Base-by-base conservation (phyloP, 1,284 basidiomycete species). In the Ceratobasidium sp. region DNA sequence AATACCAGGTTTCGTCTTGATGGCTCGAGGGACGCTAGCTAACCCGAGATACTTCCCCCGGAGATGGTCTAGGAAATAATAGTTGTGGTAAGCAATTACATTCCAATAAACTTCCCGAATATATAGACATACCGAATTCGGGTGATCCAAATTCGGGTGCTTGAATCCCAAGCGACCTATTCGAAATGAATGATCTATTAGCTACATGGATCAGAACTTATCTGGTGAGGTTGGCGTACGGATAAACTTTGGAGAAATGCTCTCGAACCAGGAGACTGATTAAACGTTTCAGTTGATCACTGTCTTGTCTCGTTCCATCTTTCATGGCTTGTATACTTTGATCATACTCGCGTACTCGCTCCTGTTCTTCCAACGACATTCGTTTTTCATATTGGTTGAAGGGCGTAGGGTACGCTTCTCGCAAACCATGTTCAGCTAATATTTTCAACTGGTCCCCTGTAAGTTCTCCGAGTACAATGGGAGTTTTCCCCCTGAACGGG, bases 391-490 rank as follows among this genome's bases (percentile, higher is more conserved):
- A 64, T 13, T 39, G 19, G 6, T 14, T 11, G 21, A 64, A 64
- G 16, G n/a, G 60, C 30, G 39, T n/a, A 27, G 49, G 49, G 41
- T 64, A 64, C 5, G 41, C n/a, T 13, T 16, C 36, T 4, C 60
- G 30, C 5, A 64, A 36, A 30, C 60, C 60, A 42, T 41, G 30
- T 5, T 64, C 49, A 4, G 47, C 47, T 33, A 64, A 42, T 39
- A 64, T 42, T 14, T 11, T 4, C 5, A 64, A 23, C 14, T 53
- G 36, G n/a, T 53, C 49, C n/a, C n/a, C 25, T 1, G 60, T n/a
- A 5, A 53, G 33, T 2, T 64, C 50, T 41, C 60, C 60, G 23
- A 64, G 49, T 14, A 53, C 13, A 53, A 64, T 25, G 9, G 50
- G 14, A 13, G 6, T 13, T 8, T 33, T 64, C 9, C 47, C 42